Evolutionary conservation across 2,329 filamentous ascomycete genomes (phyloP).

Genomic region (Lachnellula occidentalis): DNA sequence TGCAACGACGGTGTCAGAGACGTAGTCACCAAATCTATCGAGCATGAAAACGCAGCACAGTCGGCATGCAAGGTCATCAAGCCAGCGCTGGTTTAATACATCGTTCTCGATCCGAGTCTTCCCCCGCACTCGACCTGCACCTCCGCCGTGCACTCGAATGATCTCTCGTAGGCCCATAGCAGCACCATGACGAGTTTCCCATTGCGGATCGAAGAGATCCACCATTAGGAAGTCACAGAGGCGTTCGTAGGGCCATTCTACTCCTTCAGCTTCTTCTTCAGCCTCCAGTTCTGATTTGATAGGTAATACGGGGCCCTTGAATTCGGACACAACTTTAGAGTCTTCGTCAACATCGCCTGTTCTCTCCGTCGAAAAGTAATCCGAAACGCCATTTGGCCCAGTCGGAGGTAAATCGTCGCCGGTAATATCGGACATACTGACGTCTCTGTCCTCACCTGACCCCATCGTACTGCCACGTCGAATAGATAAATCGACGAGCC

Average conservation of each 20-base stretch:
- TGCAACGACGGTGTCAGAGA: slow-evolving; percentile 93
- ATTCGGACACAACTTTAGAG: slow-evolving; percentile 87
- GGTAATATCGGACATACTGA: slow-evolving; percentile 51
- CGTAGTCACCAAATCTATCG: slow-evolving; percentile 95
- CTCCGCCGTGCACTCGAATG: slow-evolving; percentile 81
- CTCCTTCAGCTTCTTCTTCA: slow-evolving; percentile 69
- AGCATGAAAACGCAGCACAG: slow-evolving; percentile 95
- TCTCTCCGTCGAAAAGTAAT: slow-evolving; percentile 89
- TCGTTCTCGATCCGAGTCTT: slow-evolving; percentile 73
- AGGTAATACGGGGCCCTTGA: slow-evolving; percentile 75
- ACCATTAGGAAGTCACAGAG: slow-evolving; percentile 91
- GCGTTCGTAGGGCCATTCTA: slow-evolving; percentile 90
- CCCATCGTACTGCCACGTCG: slow-evolving; percentile 35
- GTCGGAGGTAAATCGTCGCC: slow-evolving; percentile 51
- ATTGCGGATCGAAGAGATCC: slow-evolving; percentile 86
- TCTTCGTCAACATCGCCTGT: slow-evolving; percentile 77
- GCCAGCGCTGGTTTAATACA: slow-evolving; percentile 72
- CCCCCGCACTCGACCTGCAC: slow-evolving; percentile 71
- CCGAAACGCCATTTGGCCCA: slow-evolving; percentile 54
- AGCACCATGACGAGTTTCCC: slow-evolving; percentile 94
- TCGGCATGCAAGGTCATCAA: slow-evolving; percentile 91
- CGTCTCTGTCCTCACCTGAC: slow-evolving; percentile 18
- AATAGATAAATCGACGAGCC: slow-evolving; percentile 80
- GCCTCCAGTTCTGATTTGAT: slow-evolving; percentile 83
- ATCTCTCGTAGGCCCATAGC: slow-evolving; percentile 93